Base-by-base conservation (phyloP, 305 asterid genomes). In the Fraxinus greggii region DNA sequence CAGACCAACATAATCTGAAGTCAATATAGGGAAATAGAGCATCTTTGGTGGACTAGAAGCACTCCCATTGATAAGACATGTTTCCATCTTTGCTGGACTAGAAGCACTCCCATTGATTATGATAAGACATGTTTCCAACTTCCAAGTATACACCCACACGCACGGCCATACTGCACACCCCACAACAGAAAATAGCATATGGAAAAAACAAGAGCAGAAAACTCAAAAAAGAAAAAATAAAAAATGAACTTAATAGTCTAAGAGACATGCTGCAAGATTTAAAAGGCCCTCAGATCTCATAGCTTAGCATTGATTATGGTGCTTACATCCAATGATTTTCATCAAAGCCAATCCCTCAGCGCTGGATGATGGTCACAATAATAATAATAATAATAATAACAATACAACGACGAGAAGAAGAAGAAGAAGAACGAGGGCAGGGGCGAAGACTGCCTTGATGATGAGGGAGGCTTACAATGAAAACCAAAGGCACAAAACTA, bases 381-480 rank as follows among this genome's bases (percentile, higher is more conserved):
- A 65, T 51, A 78, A 74, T 42, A 81, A 59, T 8, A 81, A 80
- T 0, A 80, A 75, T 8, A 48, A 54, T 29, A 82, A 35, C 21
- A 77, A 15, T 35, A 0, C 28, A 72, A 17, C 7, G 51, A 5
- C 0, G 81, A 65, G 59, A 73, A 45, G 72, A 72, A 70, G 59
- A 56, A 4, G 67, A 13, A 36, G 38, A 51, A 51, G 7, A 69
- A 36, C n/a, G 32, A 24, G 7, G 33, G 12, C 32, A 65, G 72
- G 12, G 72, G 72, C 32, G n/a, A 26, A 8, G 31, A 26, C 38
- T 76, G 74, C 15, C 4, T 38, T n/a, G 36, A 8, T 45, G 73
- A 21, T 35, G 23, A 29, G 80, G 87, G 88, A 85, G 89, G 92
- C 88, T 78, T 81, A 7, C 38, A 45, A 59, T 51, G 83, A 82